Base-by-base conservation (phyloP, 257 asterid species). In the Rhazya stricta region DNA sequence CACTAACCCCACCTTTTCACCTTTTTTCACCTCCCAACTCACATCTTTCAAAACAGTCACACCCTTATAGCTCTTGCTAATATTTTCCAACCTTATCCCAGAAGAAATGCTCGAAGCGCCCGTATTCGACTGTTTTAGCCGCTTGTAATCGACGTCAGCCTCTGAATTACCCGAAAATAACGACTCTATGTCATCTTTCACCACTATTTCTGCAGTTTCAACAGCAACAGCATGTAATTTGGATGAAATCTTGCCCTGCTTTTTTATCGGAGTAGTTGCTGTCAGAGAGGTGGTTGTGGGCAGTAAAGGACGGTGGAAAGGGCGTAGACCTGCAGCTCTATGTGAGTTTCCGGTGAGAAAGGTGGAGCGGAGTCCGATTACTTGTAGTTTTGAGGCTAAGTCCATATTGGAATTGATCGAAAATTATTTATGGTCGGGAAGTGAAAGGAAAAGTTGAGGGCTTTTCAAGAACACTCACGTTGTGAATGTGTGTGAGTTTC, bases 21-120 rank as follows among this genome's bases (percentile, higher is more conserved):
- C 97, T 36, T 88, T 95, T 27, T 92, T 92, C 77, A 95, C 99
- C 74, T 91, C 99, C 99, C 99, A 95, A 43, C 60, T 92, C n/a
- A 95, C 86, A 77, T 89, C 83, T 78, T 87, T 95, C 93, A 95
- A 71, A 37, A 95, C 92, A 2, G 99, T 95, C 32, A 82, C 88
- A 1, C 97, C 97, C 80, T 95, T 95, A 68, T 92, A 94, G 58
- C 80, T 88, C 78, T 89, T 95, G 73, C 91, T 91, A 19, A 95
- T 88, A 50, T 92, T 95, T 67, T 95, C 99, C 77, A 95, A 48
- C 86, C 84, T 89, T 16, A 95, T 87, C 76, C 99, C 99, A 2
- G 98, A 92, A 9, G 99, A 91, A 82, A 95, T 86, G 34, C 90
- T 72, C 8, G 99, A 94, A 23, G 98, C 98, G 18, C 98, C 96